Evolutionary conservation across 495 filamentous ascomycete species (phyloP).

Genomic region (Astrocystis sublimbata): DNA sequence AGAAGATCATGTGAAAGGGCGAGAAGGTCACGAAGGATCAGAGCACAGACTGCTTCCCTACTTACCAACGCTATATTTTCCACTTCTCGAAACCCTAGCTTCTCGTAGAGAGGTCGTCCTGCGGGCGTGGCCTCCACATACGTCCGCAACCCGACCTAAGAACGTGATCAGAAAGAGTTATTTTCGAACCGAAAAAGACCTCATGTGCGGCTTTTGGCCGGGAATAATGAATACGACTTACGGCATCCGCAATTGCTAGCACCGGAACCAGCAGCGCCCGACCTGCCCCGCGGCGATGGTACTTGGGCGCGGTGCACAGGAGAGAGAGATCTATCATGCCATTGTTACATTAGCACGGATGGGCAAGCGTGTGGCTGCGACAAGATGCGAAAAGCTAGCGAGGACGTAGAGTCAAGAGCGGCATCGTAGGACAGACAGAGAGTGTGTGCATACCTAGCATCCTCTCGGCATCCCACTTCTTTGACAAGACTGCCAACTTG

Average conservation of each 20-base stretch:
- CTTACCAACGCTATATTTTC: conserved; percentile 33
- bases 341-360: background rate
- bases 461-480: conserved; percentile 25
- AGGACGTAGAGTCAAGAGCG: too few species aligned
- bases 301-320: conserved; percentile 39
- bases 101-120: conserved; percentile 37
- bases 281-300: conserved; percentile 37
- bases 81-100: conserved; percentile 38
- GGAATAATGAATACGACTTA: too few species aligned
- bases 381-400: background rate
- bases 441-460: conserved; percentile 28
- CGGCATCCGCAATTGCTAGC: conserved; percentile 31
- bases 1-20: too few species aligned
- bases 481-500: conserved; percentile 16
- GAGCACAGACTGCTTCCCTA: too few species aligned
- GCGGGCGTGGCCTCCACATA: conserved; percentile 39
- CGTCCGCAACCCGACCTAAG: too few species aligned
- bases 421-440: background rate
- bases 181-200: too few species aligned
- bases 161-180: too few species aligned
- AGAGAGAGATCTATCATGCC: conserved; percentile 29
- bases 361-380: background rate
- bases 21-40: too few species aligned
- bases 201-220: too few species aligned
- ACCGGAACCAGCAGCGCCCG: conserved; percentile 32